phyloP scores from a whole-genome alignment of 2,329 filamentous ascomycete species.

The Phaeosphaeria sp. region DNA sequence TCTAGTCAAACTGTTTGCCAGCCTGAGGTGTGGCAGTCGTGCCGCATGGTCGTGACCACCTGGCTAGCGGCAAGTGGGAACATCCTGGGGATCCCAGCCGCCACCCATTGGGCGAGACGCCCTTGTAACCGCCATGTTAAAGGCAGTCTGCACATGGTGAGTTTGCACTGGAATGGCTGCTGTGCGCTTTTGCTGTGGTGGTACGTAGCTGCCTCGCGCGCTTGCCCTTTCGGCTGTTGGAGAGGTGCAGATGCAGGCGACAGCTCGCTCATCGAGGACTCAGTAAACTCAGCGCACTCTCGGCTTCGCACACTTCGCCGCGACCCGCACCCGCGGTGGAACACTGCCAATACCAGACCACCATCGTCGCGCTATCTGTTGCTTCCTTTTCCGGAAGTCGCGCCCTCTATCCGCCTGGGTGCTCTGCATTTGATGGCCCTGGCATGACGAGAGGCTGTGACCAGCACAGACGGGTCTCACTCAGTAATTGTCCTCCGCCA shows the following conservation, averaged over 20 bases:
- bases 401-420: not conserved
- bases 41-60: not conserved
- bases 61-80: not conserved
- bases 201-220: conserved; percentile 15
- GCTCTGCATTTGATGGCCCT: conserved; percentile 2
- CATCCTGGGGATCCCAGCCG: not conserved
- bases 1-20: not conserved
- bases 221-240: conserved; percentile 8
- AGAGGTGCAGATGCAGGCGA: not conserved
- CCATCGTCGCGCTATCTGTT: not conserved
- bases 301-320: conserved; percentile 1
- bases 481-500: conserved; percentile 7
- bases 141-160: conserved; percentile 3
- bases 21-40: not conserved
- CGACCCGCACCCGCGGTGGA: conserved; percentile 9
- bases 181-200: conserved; percentile 9
- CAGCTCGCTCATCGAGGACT: not conserved
- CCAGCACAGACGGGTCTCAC: conserved; percentile 7
- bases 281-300: conserved; percentile 2
- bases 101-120: conserved; percentile 16
- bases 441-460: conserved; percentile 21
- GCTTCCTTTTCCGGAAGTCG: not conserved
- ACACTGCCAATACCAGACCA: conserved; percentile 6
- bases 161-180: conserved; percentile 6
- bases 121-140: conserved; percentile 4